These are phyloP conservation scores for Rachicladosporium sp. DNA, from an alignment of 2,329 filamentous ascomycete genomes.

Conservation along the genomic window DNA sequence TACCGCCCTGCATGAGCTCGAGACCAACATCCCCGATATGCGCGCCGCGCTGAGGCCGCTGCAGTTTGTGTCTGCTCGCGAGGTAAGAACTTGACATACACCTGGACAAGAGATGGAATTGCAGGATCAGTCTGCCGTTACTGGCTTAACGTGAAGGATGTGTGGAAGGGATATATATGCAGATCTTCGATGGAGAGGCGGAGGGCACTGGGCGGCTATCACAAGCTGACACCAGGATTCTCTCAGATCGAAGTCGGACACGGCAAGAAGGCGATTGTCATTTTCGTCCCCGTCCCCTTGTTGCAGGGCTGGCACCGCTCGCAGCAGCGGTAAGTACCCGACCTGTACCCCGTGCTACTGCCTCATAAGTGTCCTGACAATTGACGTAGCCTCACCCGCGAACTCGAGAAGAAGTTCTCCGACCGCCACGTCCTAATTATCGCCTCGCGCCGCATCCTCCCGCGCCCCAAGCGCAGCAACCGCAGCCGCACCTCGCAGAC, in stretches of 20 bases:
- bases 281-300: constrained; percentile 99
- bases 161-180: not conserved
- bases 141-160: too few species aligned
- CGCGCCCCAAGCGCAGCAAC: constrained; percentile 95
- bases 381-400: constrained; percentile 72
- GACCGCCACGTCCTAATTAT: constrained; percentile 99
- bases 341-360: too few species aligned
- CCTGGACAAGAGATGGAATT: constrained; percentile 1
- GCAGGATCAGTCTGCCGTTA: too few species aligned
- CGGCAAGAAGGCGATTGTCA: constrained; percentile 99
- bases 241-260: constrained; percentile 97
- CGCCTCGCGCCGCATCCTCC: constrained; percentile 95
- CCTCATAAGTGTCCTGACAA: constrained; percentile 1
- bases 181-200: constrained; percentile 34
- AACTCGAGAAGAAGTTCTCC: constrained; percentile 99
- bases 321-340: constrained; percentile 80
- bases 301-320: constrained; percentile 98
- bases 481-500: constrained; percentile 91
- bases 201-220: constrained; percentile 44
- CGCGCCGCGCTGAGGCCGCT: constrained; percentile 91
- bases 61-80: constrained; percentile 96
- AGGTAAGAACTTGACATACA: constrained; percentile 58
- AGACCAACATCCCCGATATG: constrained; percentile 98
- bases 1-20: constrained; percentile 94
- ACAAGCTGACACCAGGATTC: constrained; percentile 43